A percentile compares a stretch with the other conserved stretches of the same genome.
Evolutionary conservation across 2,329 filamentous ascomycete species (phyloP).

Genomic region (Alternaria ethzedia): DNA sequence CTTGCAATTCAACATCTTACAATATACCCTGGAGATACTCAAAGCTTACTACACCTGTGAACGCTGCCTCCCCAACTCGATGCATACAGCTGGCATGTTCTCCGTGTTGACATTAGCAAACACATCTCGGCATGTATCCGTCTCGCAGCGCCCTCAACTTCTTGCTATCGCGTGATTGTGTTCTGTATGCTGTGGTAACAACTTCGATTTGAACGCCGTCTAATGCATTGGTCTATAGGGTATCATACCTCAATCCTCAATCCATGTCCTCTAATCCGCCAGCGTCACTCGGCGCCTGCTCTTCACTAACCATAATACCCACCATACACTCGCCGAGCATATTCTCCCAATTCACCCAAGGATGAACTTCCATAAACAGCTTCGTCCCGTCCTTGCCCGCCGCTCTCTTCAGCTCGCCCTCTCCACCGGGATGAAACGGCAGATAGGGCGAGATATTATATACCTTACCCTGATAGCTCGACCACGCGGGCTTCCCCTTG

Average conservation of each 20-base stretch:
- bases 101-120: background rate
- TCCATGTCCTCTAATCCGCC: conserved; percentile 65
- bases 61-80: background rate
- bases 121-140: background rate
- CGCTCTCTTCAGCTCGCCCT: conserved; percentile 79
- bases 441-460: conserved; percentile 94
- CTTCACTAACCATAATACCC: conserved; percentile 65
- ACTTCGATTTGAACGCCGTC: background rate
- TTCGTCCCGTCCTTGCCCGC: conserved; percentile 72
- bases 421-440: conserved; percentile 88
- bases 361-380: conserved; percentile 69
- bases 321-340: conserved; percentile 68
- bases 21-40: background rate
- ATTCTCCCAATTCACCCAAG: conserved; percentile 73
- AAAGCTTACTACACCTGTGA: background rate
- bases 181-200: background rate
- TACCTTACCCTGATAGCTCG: conserved; percentile 83
- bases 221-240: conserved; percentile 20
- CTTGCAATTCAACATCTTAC: background rate
- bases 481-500: conserved; percentile 88
- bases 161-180: background rate
- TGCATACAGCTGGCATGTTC: background rate
- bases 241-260: conserved; percentile 57
- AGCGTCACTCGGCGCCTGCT: conserved; percentile 45
- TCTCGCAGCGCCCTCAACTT: background rate